A percentile compares a stretch with the other conserved stretches of the same genome.
phyloP scores from a whole-genome alignment of 1,284 basidiomycete genomes.

The Ganoderma lingzhi region DNA sequence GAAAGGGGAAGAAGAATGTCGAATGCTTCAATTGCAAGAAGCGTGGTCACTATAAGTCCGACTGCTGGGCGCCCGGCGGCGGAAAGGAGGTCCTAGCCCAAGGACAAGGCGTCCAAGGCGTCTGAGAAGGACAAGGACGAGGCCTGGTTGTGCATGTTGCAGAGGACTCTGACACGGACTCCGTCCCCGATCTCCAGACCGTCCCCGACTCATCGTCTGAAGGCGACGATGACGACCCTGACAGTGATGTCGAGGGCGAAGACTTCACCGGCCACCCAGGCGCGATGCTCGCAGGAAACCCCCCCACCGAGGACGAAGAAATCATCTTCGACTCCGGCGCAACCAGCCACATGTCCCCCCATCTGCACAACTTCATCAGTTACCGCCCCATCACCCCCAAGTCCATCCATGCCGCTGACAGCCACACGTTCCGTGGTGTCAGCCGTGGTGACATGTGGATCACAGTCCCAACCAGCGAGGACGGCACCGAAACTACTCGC shows the following conservation, averaged over 20 bases:
- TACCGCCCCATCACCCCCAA: constrained; percentile 32
- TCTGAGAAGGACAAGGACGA: no score
- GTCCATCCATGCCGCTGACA: background rate
- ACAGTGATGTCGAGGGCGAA: no score
- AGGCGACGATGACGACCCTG: no score
- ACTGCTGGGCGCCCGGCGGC: no score
- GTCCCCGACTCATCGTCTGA: background rate
- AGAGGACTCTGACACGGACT: no score
- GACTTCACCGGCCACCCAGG: background rate
- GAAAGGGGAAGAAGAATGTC: no score
- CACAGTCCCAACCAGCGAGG: constrained; percentile 45
- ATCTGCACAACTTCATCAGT: constrained; percentile 40
- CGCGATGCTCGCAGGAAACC: constrained; percentile 12
- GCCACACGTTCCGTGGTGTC: background rate
- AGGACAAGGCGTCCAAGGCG: no score
- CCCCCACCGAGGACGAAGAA: constrained; percentile 13
- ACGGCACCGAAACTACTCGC: constrained; percentile 33
- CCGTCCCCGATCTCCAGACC: no score
- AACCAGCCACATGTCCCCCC: constrained; percentile 19
- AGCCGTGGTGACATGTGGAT: constrained; percentile 24
- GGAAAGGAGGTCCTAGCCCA: no score
- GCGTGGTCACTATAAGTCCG: no score
- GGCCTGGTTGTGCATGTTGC: no score
- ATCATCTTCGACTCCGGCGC: constrained; percentile 48
- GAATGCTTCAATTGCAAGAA: no score